phyloP scores from a whole-genome alignment of 345 rosid genomes.

The Syzygium oleosum region DNA sequence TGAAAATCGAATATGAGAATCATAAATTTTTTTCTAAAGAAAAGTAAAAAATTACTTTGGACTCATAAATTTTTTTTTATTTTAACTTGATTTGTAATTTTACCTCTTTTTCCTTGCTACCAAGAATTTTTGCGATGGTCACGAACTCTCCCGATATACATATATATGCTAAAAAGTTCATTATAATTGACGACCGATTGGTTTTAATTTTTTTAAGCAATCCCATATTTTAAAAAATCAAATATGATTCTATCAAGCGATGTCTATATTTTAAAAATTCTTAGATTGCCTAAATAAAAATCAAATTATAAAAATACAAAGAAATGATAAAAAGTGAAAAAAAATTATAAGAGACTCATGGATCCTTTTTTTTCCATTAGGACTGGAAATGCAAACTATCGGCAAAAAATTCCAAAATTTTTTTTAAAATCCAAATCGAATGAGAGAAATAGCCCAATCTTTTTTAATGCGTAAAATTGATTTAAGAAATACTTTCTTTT shows the following conservation, averaged over 20 bases:
- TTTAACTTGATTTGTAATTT: not conserved
- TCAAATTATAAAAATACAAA: not conserved
- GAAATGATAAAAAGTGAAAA: not conserved
- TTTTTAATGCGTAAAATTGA: not conserved
- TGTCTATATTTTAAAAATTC: not conserved
- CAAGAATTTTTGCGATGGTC: not conserved
- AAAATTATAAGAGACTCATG: not conserved
- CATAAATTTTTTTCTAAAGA: too few species aligned
- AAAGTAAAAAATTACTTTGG: not conserved
- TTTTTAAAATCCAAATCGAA: not conserved
- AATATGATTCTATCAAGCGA: not conserved
- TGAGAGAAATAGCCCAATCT: not conserved
- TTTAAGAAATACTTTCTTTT: not conserved
- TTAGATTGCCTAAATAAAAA: not conserved
- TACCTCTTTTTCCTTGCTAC: not conserved
- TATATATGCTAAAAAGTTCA: not conserved
- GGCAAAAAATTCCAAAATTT: not conserved
- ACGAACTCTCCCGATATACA: not conserved
- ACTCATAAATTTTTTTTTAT: not conserved
- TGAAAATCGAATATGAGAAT: not conserved
- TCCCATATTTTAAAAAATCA: not conserved
- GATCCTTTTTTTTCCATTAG: not conserved
- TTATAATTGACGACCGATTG: not conserved
- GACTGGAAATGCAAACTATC: not conserved
- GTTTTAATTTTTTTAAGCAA: not conserved